Conservation (phyloP, 768 basidiomycete genomes). For the Podaxis sp. region DNA sequence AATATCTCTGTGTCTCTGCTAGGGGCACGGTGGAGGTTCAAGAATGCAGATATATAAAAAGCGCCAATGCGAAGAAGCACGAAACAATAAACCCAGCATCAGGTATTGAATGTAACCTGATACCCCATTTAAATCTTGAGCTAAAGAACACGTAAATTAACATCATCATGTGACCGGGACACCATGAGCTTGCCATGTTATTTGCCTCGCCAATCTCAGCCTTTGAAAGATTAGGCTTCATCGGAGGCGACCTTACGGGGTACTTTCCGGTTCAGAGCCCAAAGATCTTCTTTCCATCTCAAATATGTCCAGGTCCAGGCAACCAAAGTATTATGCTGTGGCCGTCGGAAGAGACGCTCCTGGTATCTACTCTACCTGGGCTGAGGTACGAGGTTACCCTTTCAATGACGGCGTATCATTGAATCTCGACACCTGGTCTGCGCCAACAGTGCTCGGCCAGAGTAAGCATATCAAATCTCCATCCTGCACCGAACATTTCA, state of each 20-base stretch:
- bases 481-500: background rate
- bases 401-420: background rate
- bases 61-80: no score
- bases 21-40: no score
- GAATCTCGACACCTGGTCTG: background rate
- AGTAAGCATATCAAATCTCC: slow-evolving; percentile 21
- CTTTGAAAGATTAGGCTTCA: background rate
- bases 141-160: background rate
- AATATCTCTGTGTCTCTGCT: no score
- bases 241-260: background rate
- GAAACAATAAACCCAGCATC: no score
- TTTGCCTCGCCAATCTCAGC: no score
- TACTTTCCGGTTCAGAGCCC: background rate
- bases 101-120: no score
- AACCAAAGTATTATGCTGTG: slow-evolving; percentile 59
- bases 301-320: slow-evolving; percentile 24
- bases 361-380: slow-evolving; percentile 55
- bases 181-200: background rate
- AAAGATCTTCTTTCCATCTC: background rate
- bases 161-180: background rate
- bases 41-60: no score
- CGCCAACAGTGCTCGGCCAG: slow-evolving; percentile 40
- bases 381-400: slow-evolving; percentile 38
- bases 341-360: slow-evolving; percentile 52
- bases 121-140: no score